These are phyloP conservation scores for Psilocybe cubensis DNA, from an alignment of 768 basidiomycete genomes.

Conservation along the genomic window DNA sequence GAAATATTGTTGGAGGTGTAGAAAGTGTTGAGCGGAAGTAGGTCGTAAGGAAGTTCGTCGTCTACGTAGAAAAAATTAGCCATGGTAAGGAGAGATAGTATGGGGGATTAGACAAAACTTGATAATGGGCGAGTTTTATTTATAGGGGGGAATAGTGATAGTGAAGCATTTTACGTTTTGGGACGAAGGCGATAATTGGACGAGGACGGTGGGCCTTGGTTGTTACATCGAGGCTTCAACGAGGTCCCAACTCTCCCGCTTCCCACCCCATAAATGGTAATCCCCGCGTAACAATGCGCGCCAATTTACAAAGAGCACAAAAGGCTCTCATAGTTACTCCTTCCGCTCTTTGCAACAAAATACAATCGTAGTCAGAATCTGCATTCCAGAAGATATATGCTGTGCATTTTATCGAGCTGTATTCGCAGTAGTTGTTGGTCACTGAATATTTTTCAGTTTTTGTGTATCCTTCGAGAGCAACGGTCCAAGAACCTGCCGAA, in stretches of 20 bases:
- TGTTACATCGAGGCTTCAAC: not conserved
- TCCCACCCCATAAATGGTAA: slow-evolving; percentile 38
- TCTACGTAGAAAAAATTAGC: not conserved
- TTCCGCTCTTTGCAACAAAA: not conserved
- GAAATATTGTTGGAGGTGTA: not conserved
- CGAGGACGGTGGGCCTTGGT: too few relatives aligned
- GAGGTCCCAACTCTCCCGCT: slow-evolving; percentile 31
- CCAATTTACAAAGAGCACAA: slow-evolving; percentile 15
- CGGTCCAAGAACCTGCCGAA: not conserved
- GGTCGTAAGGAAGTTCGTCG: too few relatives aligned
- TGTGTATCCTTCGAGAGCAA: not conserved
- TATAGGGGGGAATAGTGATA: not conserved
- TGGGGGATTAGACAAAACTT: not conserved
- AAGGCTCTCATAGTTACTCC: slow-evolving; percentile 2
- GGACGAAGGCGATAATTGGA: slow-evolving; percentile 22
- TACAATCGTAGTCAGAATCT: not conserved
- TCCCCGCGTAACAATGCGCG: not conserved
- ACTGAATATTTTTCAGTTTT: not conserved
- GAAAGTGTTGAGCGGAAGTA: too few relatives aligned
- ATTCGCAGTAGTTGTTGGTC: not conserved
- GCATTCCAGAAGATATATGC: not conserved
- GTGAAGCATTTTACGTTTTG: slow-evolving; percentile 36
- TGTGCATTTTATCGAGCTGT: not conserved
- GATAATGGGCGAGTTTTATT: not conserved
- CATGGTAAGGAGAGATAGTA: not conserved